These are phyloP conservation scores for Cladobotryum mycophilum DNA, from an alignment of 2,329 filamentous ascomycete genomes.

Conservation along the genomic window DNA sequence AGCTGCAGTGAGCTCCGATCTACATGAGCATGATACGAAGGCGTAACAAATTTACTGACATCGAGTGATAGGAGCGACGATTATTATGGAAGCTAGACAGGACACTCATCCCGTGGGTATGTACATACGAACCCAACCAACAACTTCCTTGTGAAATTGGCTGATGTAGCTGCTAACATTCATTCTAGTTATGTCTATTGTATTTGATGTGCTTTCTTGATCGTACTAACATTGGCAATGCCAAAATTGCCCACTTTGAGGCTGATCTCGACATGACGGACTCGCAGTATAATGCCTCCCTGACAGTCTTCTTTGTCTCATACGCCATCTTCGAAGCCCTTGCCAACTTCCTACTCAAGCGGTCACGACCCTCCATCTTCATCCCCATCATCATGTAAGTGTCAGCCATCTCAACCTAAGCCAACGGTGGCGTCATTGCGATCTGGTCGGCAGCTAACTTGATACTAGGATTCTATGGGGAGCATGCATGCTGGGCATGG, in stretches of 20 bases:
- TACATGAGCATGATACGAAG: background rate
- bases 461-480: conserved; percentile 56
- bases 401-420: background rate
- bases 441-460: conserved; percentile 14
- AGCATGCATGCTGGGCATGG: conserved; percentile 62
- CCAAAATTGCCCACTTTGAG: conserved; percentile 49
- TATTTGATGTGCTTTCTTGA: conserved; percentile 71
- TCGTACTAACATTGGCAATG: conserved; percentile 72
- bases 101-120: conserved; percentile 53
- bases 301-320: conserved; percentile 83
- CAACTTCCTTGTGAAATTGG: background rate
- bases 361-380: conserved; percentile 68
- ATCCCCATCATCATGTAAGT: conserved; percentile 72
- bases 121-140: conserved; percentile 10
- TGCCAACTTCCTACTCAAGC: conserved; percentile 76
- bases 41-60: background rate
- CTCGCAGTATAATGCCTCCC: conserved; percentile 63
- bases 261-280: conserved; percentile 49
- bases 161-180: conserved; percentile 1
- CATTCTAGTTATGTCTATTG: conserved; percentile 53
- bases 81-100: conserved; percentile 57
- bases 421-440: background rate
- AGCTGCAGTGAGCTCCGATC: conserved; percentile 44
- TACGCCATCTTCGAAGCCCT: conserved; percentile 74
- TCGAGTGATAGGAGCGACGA: conserved; percentile 47